These are phyloP conservation scores for Ganoderma sp. DNA, from an alignment of 1,284 basidiomycete genomes.

Conservation along the genomic window DNA sequence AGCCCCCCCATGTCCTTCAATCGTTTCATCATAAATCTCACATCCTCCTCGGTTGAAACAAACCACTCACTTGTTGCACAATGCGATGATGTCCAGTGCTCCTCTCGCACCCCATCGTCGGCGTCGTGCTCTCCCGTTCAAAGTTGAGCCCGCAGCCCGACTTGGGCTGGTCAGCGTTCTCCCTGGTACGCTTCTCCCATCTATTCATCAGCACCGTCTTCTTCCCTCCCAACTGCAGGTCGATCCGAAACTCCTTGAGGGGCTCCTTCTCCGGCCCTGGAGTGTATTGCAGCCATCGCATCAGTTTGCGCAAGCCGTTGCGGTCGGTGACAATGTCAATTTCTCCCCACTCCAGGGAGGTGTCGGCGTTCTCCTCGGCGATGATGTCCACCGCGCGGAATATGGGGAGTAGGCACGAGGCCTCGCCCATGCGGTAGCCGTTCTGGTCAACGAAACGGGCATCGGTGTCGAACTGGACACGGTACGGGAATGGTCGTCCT, in stretches of 20 bases:
- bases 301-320: conserved; percentile 60
- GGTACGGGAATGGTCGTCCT: conserved; percentile 50
- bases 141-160: conserved; percentile 54
- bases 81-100: conserved; percentile 58
- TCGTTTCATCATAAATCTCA: not conserved
- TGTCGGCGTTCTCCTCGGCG: conserved; percentile 37
- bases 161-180: conserved; percentile 18
- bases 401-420: conserved; percentile 52
- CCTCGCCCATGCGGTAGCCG: conserved; percentile 47
- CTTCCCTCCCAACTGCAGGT: conserved; percentile 58
- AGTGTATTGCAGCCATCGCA: conserved; percentile 52
- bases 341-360: conserved; percentile 50
- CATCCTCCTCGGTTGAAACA: too few species aligned
- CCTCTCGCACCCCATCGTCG: conserved; percentile 48
- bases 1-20: conserved; percentile 36
- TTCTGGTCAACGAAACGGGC: conserved; percentile 56
- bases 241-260: conserved; percentile 58
- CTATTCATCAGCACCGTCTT: conserved; percentile 60
- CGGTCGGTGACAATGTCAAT: conserved; percentile 65
- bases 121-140: conserved; percentile 52
- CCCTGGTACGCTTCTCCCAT: conserved; percentile 29
- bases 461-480: conserved; percentile 55
- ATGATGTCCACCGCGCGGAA: conserved; percentile 54
- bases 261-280: conserved; percentile 26
- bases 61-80: conserved; percentile 51